These are phyloP conservation scores for Cryomyces minteri DNA, from an alignment of 495 filamentous ascomycete species.

Conservation along the genomic window DNA sequence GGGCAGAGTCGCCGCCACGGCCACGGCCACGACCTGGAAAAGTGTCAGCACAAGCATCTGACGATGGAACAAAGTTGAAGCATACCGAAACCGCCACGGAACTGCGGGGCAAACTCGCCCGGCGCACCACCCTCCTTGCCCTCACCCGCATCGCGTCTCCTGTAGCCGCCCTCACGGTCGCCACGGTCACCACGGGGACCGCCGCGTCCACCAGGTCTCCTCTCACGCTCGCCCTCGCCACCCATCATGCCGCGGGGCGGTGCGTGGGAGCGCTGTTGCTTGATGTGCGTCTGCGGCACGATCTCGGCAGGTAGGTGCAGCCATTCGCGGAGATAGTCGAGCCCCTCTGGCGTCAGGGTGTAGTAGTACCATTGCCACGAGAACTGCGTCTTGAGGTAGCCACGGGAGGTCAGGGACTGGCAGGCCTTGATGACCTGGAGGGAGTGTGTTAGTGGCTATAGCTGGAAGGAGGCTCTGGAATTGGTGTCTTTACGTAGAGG, in stretches of 20 bases:
- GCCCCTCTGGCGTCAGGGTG: conserved; percentile 97
- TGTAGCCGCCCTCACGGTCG: conserved; percentile 64
- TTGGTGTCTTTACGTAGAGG: conserved; percentile 47
- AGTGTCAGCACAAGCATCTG: background rate
- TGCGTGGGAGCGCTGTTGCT: conserved; percentile 97
- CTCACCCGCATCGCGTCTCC: conserved; percentile 70
- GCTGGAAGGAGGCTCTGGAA: background rate
- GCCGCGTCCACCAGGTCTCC: conserved; percentile 47
- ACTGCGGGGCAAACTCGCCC: conserved; percentile 85
- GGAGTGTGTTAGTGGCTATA: conserved; percentile 1
- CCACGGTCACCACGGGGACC: conserved; percentile 37
- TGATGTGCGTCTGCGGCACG: conserved; percentile 98
- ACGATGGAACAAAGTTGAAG: conserved; percentile 1
- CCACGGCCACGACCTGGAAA: conserved; percentile 39
- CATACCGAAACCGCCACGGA: conserved; percentile 38
- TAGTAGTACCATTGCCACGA: conserved; percentile 99
- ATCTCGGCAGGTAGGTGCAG: conserved; percentile 99
- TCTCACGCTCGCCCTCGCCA: conserved; percentile 60
- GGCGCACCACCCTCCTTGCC: conserved; percentile 92
- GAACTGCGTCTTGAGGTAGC: conserved; percentile 98
- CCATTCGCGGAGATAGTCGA: conserved; percentile 99
- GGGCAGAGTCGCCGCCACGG: conserved; percentile 33
- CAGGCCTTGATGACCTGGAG: conserved; percentile 80
- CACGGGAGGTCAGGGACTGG: conserved; percentile 94
- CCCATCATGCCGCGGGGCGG: conserved; percentile 97